Percentiles rank a stretch among this genome's conserved stretches.
phyloP scores from a whole-genome alignment of 768 basidiomycete species.

The Boletales sp. region DNA sequence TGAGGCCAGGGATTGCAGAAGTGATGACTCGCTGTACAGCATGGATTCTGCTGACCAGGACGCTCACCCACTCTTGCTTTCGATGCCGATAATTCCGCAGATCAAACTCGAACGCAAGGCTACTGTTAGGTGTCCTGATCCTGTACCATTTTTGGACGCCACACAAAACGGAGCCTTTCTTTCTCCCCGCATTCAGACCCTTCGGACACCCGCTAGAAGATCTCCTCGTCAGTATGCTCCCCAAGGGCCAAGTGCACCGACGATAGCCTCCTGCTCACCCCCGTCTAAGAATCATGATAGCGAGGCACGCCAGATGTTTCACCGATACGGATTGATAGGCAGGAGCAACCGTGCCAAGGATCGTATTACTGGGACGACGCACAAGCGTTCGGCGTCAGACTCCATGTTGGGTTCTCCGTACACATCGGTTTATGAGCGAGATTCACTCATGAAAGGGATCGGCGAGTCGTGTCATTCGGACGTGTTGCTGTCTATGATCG shows the following conservation, averaged over 20 bases:
- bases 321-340: not conserved
- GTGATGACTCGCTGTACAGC: conserved; percentile 25
- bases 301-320: not conserved
- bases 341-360: not conserved
- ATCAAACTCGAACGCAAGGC: conserved; percentile 27
- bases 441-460: conserved; percentile 1
- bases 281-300: not conserved
- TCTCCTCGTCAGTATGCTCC: conserved; percentile 18
- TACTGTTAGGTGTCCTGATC: conserved; percentile 18
- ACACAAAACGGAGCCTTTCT: conserved; percentile 8
- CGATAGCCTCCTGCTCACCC: not conserved
- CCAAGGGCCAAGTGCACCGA: not conserved
- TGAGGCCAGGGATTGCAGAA: not conserved
- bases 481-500: conserved; percentile 8
- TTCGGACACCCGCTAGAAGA: conserved; percentile 8
- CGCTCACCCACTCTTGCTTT: conserved; percentile 18
- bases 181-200: conserved; percentile 18
- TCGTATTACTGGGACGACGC: not conserved
- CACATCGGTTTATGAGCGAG: conserved; percentile 6
- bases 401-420: not conserved
- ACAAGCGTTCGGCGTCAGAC: conserved; percentile 11
- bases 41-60: conserved; percentile 25
- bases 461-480: conserved; percentile 12
- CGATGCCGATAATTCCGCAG: conserved; percentile 27
- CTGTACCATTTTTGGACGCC: not conserved